These are phyloP conservation scores for Penicillium palitans DNA, from an alignment of 2,329 filamentous ascomycete species.

Conservation along the genomic window DNA sequence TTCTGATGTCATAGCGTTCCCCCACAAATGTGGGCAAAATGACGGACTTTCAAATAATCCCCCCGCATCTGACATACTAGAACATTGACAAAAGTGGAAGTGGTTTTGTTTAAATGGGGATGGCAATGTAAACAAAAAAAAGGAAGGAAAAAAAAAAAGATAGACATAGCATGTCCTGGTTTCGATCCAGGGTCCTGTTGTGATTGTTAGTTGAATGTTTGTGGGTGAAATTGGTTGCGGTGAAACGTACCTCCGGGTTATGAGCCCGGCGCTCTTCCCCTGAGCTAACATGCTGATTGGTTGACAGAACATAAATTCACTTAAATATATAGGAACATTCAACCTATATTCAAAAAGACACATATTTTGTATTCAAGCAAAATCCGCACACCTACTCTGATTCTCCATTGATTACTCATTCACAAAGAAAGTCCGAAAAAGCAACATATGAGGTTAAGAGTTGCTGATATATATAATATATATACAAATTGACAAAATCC, in stretches of 20 bases:
- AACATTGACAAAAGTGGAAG: background rate
- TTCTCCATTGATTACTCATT: too few relatives aligned
- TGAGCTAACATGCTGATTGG: slow-evolving; percentile 44
- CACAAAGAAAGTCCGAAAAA: too few relatives aligned
- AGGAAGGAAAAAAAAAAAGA: background rate
- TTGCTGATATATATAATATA: background rate
- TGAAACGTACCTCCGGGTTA: slow-evolving; percentile 43
- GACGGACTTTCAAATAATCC: background rate
- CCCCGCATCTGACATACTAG: background rate
- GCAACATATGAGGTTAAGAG: background rate
- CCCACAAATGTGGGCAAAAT: background rate
- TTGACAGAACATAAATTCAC: accelerated
- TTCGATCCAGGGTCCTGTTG: background rate
- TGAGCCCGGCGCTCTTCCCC: slow-evolving; percentile 51
- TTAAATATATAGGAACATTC: background rate
- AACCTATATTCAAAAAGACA: background rate
- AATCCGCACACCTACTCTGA: background rate
- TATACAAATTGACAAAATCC: too few relatives aligned
- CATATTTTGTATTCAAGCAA: background rate
- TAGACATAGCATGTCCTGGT: slow-evolving; percentile 1
- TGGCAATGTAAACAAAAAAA: background rate
- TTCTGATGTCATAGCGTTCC: background rate
- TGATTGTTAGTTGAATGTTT: background rate
- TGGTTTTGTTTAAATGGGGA: background rate
- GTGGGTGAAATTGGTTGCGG: background rate